These are phyloP conservation scores for Bigelowiella natans DNA, from an alignment of 78 protist species.

Conservation along the genomic window DNA sequence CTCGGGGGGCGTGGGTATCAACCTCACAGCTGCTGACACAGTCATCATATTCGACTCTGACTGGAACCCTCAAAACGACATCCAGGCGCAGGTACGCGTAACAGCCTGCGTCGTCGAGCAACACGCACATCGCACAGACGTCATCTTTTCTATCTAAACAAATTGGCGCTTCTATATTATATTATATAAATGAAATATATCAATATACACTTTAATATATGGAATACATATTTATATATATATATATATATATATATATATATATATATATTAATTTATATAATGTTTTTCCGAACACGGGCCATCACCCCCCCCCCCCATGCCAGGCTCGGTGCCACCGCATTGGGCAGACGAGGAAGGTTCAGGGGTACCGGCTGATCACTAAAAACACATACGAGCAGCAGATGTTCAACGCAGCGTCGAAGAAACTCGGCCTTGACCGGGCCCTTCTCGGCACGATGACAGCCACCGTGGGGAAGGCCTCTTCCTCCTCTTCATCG, in stretches of 20 bases:
- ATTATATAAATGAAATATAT: not conserved
- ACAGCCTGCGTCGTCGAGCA: not conserved
- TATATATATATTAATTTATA: not conserved
- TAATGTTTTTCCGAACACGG: no score
- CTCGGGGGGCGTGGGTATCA: constrained; percentile 68
- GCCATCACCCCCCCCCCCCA: no score
- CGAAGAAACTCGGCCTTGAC: constrained; percentile 43
- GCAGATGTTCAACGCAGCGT: constrained; percentile 46
- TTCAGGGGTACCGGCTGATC: constrained; percentile 32
- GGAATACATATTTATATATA: not conserved
- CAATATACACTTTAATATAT: not conserved
- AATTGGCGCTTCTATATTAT: not conserved
- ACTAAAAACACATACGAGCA: constrained; percentile 36
- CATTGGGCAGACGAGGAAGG: constrained; percentile 37
- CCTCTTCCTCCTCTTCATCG: no score
- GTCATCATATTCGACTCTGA: constrained; percentile 77
- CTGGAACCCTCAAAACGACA: constrained; percentile 48
- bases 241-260: not conserved
- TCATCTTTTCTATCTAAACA: no score
- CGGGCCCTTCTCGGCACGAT: constrained; percentile 28
- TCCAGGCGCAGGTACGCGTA: constrained; percentile 20
- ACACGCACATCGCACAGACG: not conserved
- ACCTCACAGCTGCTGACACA: constrained; percentile 77
- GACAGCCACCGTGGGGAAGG: not conserved
- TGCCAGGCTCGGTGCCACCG: constrained; percentile 38